These are phyloP conservation scores for Besnoitia besnoiti DNA, from an alignment of 169 alveolate genomes.

Conservation along the genomic window DNA sequence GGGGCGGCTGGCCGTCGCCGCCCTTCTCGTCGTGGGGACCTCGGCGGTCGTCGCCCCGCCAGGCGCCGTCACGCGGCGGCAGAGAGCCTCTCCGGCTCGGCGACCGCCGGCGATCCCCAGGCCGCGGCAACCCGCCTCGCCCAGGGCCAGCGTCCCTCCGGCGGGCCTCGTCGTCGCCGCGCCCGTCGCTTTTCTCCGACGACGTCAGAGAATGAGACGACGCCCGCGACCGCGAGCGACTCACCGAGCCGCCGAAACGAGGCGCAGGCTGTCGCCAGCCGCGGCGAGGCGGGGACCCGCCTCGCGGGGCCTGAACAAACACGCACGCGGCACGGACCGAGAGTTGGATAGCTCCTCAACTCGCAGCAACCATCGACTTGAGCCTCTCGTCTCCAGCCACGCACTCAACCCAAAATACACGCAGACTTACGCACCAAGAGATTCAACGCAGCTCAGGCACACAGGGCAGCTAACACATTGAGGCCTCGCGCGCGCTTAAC, in stretches of 20 bases:
- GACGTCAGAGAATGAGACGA: slow-evolving; percentile 48
- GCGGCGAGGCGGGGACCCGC: background rate
- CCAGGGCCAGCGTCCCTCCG: background rate
- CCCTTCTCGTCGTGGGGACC: background rate
- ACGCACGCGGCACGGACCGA: background rate
- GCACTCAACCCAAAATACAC: too few relatives aligned
- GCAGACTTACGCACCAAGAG: too few relatives aligned
- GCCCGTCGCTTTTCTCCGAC: slow-evolving; percentile 13
- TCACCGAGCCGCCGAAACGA: slow-evolving; percentile 5
- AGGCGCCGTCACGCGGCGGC: background rate
- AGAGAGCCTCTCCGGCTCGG: background rate
- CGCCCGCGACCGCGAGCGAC: slow-evolving; percentile 29
- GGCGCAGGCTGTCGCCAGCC: background rate
- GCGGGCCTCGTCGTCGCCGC: background rate
- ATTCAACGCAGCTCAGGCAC: too few relatives aligned
- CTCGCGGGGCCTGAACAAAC: background rate
- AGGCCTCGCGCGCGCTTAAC: too few relatives aligned
- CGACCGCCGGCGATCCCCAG: background rate
- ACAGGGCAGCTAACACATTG: too few relatives aligned
- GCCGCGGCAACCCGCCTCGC: background rate
- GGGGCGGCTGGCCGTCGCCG: background rate
- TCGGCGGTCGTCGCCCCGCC: background rate
- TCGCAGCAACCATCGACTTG: too few relatives aligned
- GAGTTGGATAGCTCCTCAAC: too few relatives aligned
- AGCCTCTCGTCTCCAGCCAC: too few relatives aligned